These are phyloP conservation scores for Sorghum bicolor DNA, from an alignment of 176 grass and related monocot genomes.

Conservation along the genomic window Sorghum_bicolor_NCBIv3 NC_012873.2:66456501-66457000, in stretches of 20 bases:
- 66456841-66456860: neutral
- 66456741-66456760: too few species aligned
- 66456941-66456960: neutral
- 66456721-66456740: too few species aligned
- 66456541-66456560: too few species aligned
- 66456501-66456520: neutral
- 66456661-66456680: too few species aligned
- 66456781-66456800: neutral
- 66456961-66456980: neutral
- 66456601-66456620: too few species aligned
- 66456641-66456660: too few species aligned
- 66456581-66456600: too few species aligned
- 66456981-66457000: neutral
- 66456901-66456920: neutral
- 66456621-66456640: too few species aligned
- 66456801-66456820: neutral
- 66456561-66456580: too few species aligned
- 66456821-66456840: neutral
- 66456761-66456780: neutral
- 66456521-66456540: neutral
- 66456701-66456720: too few species aligned
- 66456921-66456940: neutral
- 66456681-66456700: too few species aligned
- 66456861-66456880: neutral
- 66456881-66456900: neutral